Conservation (phyloP, 129 eudicot species). For the Chrysanthemum seticuspe region DNA sequence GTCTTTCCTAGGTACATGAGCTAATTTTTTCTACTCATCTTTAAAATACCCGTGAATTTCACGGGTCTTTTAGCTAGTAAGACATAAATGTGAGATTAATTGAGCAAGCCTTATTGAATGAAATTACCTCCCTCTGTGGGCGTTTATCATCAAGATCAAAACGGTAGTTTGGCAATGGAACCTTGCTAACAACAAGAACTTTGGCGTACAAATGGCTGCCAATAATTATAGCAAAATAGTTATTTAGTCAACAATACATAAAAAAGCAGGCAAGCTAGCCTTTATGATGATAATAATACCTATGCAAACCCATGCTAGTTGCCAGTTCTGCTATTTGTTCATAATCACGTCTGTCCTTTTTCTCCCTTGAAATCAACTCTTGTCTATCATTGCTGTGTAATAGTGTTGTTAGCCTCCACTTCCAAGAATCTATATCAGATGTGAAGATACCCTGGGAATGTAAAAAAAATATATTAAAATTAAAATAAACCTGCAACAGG, state of each 20-base stretch:
- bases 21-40: no score
- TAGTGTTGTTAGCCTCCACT: constrained; percentile 46
- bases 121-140: constrained; percentile 89
- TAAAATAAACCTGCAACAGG: neutral
- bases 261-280: neutral
- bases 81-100: neutral
- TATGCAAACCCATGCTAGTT: constrained; percentile 70
- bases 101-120: constrained; percentile 9
- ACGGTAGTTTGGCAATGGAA: constrained; percentile 91
- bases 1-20: no score
- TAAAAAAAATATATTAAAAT: neutral
- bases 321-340: constrained; percentile 75
- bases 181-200: constrained; percentile 90
- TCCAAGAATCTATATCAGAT: constrained; percentile 60
- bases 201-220: constrained; percentile 81
- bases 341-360: constrained; percentile 77
- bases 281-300: constrained; percentile 38
- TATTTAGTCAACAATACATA: constrained; percentile 12
- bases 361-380: constrained; percentile 79
- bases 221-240: constrained; percentile 8
- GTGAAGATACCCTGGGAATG: constrained; percentile 45
- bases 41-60: no score
- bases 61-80: no score
- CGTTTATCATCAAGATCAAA: constrained; percentile 97
- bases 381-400: constrained; percentile 46